These are phyloP conservation scores for Trichomonascus vanleenenianus DNA, from an alignment of 805 yeast genomes.

Conservation along the genomic window DNA sequence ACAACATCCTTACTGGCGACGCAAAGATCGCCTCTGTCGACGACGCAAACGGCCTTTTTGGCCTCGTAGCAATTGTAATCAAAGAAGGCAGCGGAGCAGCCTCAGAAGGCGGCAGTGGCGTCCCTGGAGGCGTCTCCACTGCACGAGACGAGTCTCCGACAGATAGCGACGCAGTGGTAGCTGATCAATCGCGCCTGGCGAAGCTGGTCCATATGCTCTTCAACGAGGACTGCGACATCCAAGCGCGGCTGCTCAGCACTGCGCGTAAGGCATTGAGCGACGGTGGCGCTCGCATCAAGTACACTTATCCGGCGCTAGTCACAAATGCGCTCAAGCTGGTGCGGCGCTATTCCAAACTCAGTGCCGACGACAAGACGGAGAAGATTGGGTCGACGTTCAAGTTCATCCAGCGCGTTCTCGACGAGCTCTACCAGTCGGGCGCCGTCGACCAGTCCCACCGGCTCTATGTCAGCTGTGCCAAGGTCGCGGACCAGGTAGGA, in stretches of 20 bases:
- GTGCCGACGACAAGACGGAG: conserved; percentile 19
- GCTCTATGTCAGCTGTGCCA: conserved; percentile 56
- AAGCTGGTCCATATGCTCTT: conserved; percentile 60
- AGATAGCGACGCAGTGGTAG: conserved; percentile 16
- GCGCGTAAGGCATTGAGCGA: conserved; percentile 44
- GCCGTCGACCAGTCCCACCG: conserved; percentile 32
- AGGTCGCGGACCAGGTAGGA: conserved; percentile 69
- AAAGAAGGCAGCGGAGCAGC: conserved; percentile 26
- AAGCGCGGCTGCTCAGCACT: conserved; percentile 38
- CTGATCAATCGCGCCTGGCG: conserved; percentile 39
- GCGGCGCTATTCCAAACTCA: conserved; percentile 34
- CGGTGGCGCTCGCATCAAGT: conserved; percentile 47
- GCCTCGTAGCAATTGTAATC: conserved; percentile 49
- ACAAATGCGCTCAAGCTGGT: conserved; percentile 52
- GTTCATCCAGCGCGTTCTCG: conserved; percentile 59
- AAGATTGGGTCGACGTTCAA: conserved; percentile 53
- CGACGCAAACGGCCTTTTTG: conserved; percentile 53
- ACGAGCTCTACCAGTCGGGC: conserved; percentile 46
- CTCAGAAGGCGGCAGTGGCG: conserved; percentile 13
- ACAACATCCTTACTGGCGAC: conserved; percentile 40
- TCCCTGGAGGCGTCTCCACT: conserved; percentile 20
- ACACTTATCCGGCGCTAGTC: conserved; percentile 72
- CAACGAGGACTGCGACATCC: conserved; percentile 39
- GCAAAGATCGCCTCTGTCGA: conserved; percentile 35
- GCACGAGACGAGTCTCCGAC: conserved; percentile 7